Conservation (phyloP, 768 basidiomycete genomes). For the Podaxis rugospora region DNA sequence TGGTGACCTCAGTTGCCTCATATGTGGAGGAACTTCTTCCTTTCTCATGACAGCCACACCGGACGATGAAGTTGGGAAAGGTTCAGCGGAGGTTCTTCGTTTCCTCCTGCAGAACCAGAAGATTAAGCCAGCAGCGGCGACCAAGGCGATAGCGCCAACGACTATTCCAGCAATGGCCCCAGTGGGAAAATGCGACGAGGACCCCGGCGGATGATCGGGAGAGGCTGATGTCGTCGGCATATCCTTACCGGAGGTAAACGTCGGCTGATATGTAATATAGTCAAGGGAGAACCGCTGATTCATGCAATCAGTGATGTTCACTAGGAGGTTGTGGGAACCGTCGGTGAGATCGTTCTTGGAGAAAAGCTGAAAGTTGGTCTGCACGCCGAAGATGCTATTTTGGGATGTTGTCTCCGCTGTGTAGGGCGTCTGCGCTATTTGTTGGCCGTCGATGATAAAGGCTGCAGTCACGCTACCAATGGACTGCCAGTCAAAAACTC, state of each 20-base stretch:
- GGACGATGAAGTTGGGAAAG: neutral
- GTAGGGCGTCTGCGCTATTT: constrained; percentile 14
- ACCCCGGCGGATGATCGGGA: neutral
- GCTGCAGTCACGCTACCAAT: constrained; percentile 18
- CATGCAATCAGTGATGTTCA: constrained; percentile 18
- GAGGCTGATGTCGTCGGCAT: neutral
- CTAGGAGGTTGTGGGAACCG: constrained; percentile 18
- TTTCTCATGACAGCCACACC: neutral
- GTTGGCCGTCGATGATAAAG: constrained; percentile 21
- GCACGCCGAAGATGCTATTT: constrained; percentile 13
- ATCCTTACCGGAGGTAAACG: constrained; percentile 14
- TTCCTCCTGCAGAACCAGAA: constrained; percentile 5
- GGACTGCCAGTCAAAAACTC: constrained; percentile 21
- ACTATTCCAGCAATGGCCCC: constrained; percentile 16
- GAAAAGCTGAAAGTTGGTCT: constrained; percentile 22
- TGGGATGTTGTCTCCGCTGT: constrained; percentile 16
- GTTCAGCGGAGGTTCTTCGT: neutral
- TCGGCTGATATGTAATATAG: constrained; percentile 24
- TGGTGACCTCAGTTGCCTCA: constrained; percentile 2
- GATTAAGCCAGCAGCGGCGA: constrained; percentile 2
- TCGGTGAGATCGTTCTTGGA: constrained; percentile 13
- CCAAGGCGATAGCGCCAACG: constrained; percentile 7
- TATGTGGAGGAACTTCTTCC: constrained; percentile 3
- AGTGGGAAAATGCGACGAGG: constrained; percentile 1
- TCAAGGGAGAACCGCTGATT: constrained; percentile 20